Evolutionary conservation across 768 basidiomycete genomes (phyloP).

Genomic region (Podaxis carcinomalis): DNA sequence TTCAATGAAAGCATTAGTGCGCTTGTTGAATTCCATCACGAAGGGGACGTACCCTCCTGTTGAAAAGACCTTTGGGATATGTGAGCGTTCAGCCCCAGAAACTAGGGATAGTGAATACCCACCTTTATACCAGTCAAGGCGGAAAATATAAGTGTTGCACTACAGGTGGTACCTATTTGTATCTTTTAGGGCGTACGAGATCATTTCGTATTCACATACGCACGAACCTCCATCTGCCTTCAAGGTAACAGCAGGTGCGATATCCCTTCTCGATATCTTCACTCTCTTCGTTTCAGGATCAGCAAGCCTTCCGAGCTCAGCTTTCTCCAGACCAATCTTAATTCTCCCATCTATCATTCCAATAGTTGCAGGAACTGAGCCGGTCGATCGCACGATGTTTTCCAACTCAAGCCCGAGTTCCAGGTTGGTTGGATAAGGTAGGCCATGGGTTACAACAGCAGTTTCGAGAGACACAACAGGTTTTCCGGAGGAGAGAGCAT

Average conservation of each 20-base stretch:
- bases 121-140: conserved; percentile 86
- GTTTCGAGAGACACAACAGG: conserved; percentile 91
- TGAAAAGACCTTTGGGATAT: conserved; percentile 65
- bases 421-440: conserved; percentile 77
- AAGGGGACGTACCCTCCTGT: conserved; percentile 77
- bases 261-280: conserved; percentile 78
- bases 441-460: conserved; percentile 89
- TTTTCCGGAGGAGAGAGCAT: conserved; percentile 60
- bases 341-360: conserved; percentile 79
- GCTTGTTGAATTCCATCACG: background rate
- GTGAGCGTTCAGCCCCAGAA: background rate
- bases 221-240: conserved; percentile 67
- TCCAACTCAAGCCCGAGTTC: conserved; percentile 71
- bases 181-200: conserved; percentile 13
- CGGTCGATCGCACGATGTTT: conserved; percentile 63
- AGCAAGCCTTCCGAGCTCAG: conserved; percentile 68
- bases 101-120: background rate
- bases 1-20: conserved; percentile 12
- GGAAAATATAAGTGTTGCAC: conserved; percentile 70
- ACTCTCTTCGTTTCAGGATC: conserved; percentile 41
- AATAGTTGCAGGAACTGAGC: conserved; percentile 88
- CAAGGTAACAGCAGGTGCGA: conserved; percentile 68
- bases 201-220: background rate
- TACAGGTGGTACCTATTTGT: conserved; percentile 58
- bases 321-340: conserved; percentile 72